Percentiles rank a stretch among this genome's conserved stretches.
Evolutionary conservation across 495 filamentous ascomycete species (phyloP).

Genomic region (Penicillium bialowiezense): DNA sequence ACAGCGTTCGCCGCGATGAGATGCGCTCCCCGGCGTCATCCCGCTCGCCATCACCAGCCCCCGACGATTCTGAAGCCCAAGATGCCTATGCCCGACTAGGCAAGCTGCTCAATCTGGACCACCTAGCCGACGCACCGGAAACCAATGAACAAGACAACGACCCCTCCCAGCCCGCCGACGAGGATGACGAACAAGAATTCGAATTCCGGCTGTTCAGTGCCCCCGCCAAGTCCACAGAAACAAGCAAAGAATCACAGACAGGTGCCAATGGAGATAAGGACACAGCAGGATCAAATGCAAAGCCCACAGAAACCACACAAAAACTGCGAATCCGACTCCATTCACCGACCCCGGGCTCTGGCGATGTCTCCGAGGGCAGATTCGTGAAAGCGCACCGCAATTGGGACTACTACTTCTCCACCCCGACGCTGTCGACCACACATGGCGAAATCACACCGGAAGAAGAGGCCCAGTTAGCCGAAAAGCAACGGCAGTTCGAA

Average conservation of each 20-base stretch:
- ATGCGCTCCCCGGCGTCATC: constrained; percentile 34
- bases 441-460: neutral
- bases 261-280: neutral
- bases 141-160: constrained; percentile 1
- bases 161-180: constrained; percentile 2
- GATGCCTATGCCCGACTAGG: constrained; percentile 39
- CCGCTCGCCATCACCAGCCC: constrained; percentile 29
- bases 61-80: constrained; percentile 29
- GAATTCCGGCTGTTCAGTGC: constrained; percentile 47
- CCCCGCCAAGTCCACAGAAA: constrained; percentile 18
- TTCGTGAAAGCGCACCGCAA: constrained; percentile 44
- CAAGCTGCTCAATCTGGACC: constrained; percentile 39
- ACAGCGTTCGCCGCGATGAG: constrained; percentile 44
- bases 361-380: constrained; percentile 27
- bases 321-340: constrained; percentile 43
- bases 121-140: constrained; percentile 11
- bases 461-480: constrained; percentile 10
- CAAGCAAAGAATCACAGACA: neutral
- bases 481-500: constrained; percentile 35
- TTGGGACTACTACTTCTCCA: constrained; percentile 45
- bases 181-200: constrained; percentile 47
- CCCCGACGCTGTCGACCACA: constrained; percentile 26
- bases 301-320: constrained; percentile 16
- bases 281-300: neutral
- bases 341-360: constrained; percentile 36